Base-by-base conservation (phyloP, 2,329 filamentous ascomycete genomes). In the Lecanoromycetidae sp. region DNA sequence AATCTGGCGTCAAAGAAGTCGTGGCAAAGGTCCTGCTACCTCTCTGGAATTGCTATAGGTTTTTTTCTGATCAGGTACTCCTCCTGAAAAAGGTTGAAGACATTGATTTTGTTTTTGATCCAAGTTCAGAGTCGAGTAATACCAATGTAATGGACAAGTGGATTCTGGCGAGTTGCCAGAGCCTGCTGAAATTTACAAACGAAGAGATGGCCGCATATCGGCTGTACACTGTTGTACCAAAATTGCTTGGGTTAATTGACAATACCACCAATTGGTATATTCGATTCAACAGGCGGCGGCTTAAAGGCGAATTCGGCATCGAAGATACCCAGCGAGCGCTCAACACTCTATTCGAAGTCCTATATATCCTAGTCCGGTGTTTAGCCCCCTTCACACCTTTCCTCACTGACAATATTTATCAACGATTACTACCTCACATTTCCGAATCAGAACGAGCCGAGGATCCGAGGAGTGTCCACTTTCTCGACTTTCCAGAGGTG, bases 241-340 rank as follows among this genome's bases (percentile, higher is more conserved):
- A 84, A 53, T 69, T 96, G 51, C 74, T 94, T 15, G 76, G 75
- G 49, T 75, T 94, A 58, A 93, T 95, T 55, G 90, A 95, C 59
- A 87, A 93, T 66, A 87, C 85, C 3, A 95, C 88, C n/a, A 96
- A 96, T 66, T 95, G 88, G 88, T 95, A 95, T 67, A 95, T 95
- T 63, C 78, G 87, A 52, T 93, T 94, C 71, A 95, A 95, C 71
- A 77, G 88, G 46, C 84, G 84, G 64, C 79, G 88, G 46, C 72
- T 94, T 55, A 95, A 94, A 77, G 88, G 88, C 35, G 87, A 93
- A 61, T 80, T 86, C 54, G 87, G 87, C 15, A 66, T 86, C 20
- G 76, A 88, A 12, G 91, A 96, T 61, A 95, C 91, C 9, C 71
- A 82, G 42, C 86, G 94, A 59, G 91, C 90, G 0, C 72, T 98